These are phyloP conservation scores for Ascomycota sp. DNA, from an alignment of 2,329 filamentous ascomycete species.

Conservation along the genomic window DNA sequence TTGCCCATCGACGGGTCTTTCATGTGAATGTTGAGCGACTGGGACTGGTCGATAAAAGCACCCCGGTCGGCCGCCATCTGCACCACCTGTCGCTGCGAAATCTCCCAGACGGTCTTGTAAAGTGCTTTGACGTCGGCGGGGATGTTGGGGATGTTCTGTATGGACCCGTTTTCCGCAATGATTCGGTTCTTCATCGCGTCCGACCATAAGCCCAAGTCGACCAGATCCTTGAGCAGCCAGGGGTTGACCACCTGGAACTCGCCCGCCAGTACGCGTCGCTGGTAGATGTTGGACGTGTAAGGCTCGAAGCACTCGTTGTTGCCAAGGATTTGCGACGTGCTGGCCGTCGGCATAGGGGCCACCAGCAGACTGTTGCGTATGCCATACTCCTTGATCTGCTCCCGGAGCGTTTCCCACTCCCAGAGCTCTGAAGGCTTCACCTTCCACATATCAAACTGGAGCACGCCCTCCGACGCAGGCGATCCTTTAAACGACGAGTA, in stretches of 20 bases:
- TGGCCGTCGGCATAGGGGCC: slow-evolving; percentile 94
- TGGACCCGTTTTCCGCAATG: slow-evolving; percentile 87
- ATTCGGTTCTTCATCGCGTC: slow-evolving; percentile 99
- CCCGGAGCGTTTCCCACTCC: slow-evolving; percentile 85
- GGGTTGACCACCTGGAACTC: slow-evolving; percentile 99
- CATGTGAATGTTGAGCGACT: slow-evolving; percentile 98
- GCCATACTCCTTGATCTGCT: slow-evolving; percentile 78
- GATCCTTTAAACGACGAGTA: slow-evolving; percentile 88
- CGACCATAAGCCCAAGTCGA: slow-evolving; percentile 95
- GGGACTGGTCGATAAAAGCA: slow-evolving; percentile 96
- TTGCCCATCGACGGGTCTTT: slow-evolving; percentile 99
- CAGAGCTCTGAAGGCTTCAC: slow-evolving; percentile 84
- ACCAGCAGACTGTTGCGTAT: slow-evolving; percentile 89
- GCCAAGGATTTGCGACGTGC: slow-evolving; percentile 90
- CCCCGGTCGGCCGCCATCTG: slow-evolving; percentile 98
- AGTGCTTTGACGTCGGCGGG: slow-evolving; percentile 87
- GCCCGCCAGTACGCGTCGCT: slow-evolving; percentile 86
- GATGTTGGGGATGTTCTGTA: slow-evolving; percentile 94
- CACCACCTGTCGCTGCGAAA: slow-evolving; percentile 83
- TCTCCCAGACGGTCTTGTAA: slow-evolving; percentile 99
- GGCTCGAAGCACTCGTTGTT: slow-evolving; percentile 99
- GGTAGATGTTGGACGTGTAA: slow-evolving; percentile 99
- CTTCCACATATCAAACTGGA: slow-evolving; percentile 98
- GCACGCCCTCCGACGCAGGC: slow-evolving; percentile 81
- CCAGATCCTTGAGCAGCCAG: slow-evolving; percentile 93